phyloP scores from a whole-genome alignment of 345 rosid species.

The Raphanus raphanistrum region DNA sequence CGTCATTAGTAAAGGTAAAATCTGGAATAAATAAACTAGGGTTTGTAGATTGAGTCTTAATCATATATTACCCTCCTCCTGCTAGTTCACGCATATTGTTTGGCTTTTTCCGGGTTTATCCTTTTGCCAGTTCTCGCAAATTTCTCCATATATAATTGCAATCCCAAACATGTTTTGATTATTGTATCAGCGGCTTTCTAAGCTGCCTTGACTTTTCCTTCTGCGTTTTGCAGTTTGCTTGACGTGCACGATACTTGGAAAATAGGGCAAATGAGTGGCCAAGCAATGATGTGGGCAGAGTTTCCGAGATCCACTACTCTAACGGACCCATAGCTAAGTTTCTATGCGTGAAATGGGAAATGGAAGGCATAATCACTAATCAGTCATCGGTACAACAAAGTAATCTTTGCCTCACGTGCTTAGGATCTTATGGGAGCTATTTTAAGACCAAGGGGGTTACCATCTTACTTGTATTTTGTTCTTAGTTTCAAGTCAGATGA shows the following conservation, averaged over 20 bases:
- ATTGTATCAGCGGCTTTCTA: background rate
- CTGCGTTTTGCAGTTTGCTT: background rate
- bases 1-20: background rate
- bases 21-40: background rate
- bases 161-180: background rate
- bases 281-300: background rate
- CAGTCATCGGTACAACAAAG: too few species aligned
- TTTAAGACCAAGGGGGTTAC: too few species aligned
- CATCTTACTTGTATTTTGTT: too few species aligned
- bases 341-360: too few species aligned
- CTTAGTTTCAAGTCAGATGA: too few species aligned
- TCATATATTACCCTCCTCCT: background rate
- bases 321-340: background rate
- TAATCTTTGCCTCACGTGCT: too few species aligned
- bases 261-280: background rate
- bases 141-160: background rate
- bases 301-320: background rate
- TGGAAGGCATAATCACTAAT: too few species aligned
- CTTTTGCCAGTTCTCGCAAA: background rate
- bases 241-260: background rate
- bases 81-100: background rate
- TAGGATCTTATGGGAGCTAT: too few species aligned
- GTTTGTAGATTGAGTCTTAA: too few species aligned
- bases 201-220: background rate
- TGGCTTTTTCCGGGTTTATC: background rate